A percentile compares a stretch with the other conserved stretches of the same genome.
These are phyloP conservation scores for Aspergillus homomorphus DNA, from an alignment of 495 filamentous ascomycete genomes.

Conservation along the genomic window DNA sequence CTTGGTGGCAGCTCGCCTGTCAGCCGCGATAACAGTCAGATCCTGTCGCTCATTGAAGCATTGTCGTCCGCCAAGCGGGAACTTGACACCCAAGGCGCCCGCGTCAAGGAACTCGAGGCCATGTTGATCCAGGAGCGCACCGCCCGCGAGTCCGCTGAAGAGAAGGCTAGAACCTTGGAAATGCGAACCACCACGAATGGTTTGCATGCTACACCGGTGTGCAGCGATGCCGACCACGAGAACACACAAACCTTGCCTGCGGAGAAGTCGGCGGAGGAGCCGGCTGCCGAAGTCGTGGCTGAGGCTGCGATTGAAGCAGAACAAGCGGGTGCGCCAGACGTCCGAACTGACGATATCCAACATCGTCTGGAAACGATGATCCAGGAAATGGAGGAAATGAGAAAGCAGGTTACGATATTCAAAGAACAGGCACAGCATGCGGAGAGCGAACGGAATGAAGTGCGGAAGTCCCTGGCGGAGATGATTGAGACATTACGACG, in stretches of 20 bases:
- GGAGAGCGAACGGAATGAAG: slow-evolving; percentile 65
- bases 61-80: slow-evolving; percentile 74
- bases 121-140: slow-evolving; percentile 73
- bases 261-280: slow-evolving; percentile 16
- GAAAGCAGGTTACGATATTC: slow-evolving; percentile 73
- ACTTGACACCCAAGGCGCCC: slow-evolving; percentile 72
- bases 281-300: slow-evolving; percentile 21
- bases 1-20: slow-evolving; percentile 58
- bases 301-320: slow-evolving; percentile 29
- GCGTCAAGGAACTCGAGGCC: slow-evolving; percentile 78
- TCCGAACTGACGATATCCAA: slow-evolving; percentile 53
- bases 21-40: slow-evolving; percentile 66
- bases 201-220: slow-evolving; percentile 22
- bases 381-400: slow-evolving; percentile 78
- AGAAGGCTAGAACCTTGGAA: slow-evolving; percentile 70
- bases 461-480: slow-evolving; percentile 73
- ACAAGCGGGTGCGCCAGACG: slow-evolving; percentile 27
- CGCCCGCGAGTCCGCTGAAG: slow-evolving; percentile 80
- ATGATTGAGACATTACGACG: slow-evolving; percentile 81
- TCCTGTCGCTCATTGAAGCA: slow-evolving; percentile 75
- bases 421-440: slow-evolving; percentile 74
- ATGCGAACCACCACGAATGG: slow-evolving; percentile 29
- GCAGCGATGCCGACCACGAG: slow-evolving; percentile 33
- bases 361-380: slow-evolving; percentile 74
- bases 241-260: slow-evolving; percentile 5